phyloP scores from a whole-genome alignment of 352 stramenopile genomes.

The Phytophthora nicotianae region DNA sequence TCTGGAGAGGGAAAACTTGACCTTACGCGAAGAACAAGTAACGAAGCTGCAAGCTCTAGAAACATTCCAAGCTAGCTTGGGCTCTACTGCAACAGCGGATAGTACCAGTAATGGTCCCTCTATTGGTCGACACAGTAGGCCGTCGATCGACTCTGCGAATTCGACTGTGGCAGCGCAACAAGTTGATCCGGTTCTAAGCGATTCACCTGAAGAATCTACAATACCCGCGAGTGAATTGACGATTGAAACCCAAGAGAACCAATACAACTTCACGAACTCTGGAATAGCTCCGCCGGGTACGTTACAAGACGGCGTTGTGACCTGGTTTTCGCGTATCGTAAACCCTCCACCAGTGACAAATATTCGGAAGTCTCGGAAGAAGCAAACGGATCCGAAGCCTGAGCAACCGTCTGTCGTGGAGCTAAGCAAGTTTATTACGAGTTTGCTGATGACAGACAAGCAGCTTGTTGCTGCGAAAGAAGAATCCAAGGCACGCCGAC shows the following conservation, averaged over 20 bases:
- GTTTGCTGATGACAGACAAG: conserved; percentile 43
- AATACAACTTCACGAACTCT: conserved; percentile 24
- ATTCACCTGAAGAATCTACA: conserved; percentile 1
- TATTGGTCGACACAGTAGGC: background rate
- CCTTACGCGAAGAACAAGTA: conserved; percentile 54
- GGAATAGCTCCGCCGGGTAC: background rate
- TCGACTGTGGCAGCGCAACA: background rate
- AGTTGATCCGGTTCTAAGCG: background rate
- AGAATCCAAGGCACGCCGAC: conserved; percentile 43
- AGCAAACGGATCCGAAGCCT: conserved; percentile 15
- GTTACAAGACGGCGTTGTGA: conserved; percentile 3
- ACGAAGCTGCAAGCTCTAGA: conserved; percentile 60
- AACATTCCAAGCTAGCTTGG: conserved; percentile 26
- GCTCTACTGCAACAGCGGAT: background rate
- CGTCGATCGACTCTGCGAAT: background rate
- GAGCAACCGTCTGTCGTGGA: background rate
- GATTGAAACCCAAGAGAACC: conserved; percentile 13
- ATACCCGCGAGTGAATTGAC: conserved; percentile 2
- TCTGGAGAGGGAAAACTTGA: conserved; percentile 63
- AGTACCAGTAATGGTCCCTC: background rate
- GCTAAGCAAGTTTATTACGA: conserved; percentile 39
- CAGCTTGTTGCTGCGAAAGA: conserved; percentile 33
- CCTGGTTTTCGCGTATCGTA: conserved; percentile 34
- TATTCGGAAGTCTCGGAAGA: conserved; percentile 21
- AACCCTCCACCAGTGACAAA: conserved; percentile 15